Percentiles rank a stretch among this genome's conserved stretches.
These are phyloP conservation scores for Achlya hypogyna DNA, from an alignment of 352 stramenopile genomes.

Conservation along the genomic window DNA sequence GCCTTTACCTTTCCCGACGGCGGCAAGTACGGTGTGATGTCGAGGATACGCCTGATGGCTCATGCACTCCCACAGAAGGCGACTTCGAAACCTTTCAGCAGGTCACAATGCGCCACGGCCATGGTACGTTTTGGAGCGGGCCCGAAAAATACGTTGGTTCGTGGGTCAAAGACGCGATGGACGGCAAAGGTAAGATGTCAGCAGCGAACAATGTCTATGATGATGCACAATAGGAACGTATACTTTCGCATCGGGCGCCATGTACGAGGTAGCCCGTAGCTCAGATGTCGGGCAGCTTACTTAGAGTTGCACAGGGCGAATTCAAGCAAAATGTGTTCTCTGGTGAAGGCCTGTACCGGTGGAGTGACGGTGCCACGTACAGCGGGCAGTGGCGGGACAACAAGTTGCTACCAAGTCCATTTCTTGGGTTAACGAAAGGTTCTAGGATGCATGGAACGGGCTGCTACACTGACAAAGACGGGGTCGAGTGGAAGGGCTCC, in stretches of 20 bases:
- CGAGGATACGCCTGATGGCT: too few species aligned
- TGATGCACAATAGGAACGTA: conserved; percentile 27
- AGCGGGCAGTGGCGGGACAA: conserved; percentile 44
- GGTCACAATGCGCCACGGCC: conserved; percentile 32
- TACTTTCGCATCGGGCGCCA: conserved; percentile 52
- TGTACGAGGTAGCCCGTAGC: conserved; percentile 39
- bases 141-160: conserved; percentile 54
- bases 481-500: conserved; percentile 50
- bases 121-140: conserved; percentile 38
- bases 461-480: conserved; percentile 62
- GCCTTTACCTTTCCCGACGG: conserved; percentile 62
- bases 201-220: neutral
- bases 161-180: conserved; percentile 61
- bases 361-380: conserved; percentile 58
- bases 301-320: conserved; percentile 25
- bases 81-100: conserved; percentile 19
- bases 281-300: neutral
- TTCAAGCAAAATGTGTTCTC: conserved; percentile 59
- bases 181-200: conserved; percentile 29
- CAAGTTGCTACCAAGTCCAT: conserved; percentile 13
- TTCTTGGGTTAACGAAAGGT: neutral
- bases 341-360: conserved; percentile 51
- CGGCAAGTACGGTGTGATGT: conserved; percentile 43
- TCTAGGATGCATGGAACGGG: conserved; percentile 69
- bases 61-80: conserved; percentile 8